phyloP scores from a whole-genome alignment of 176 grass and related monocot species.

The Oryza meridionalis region DNA sequence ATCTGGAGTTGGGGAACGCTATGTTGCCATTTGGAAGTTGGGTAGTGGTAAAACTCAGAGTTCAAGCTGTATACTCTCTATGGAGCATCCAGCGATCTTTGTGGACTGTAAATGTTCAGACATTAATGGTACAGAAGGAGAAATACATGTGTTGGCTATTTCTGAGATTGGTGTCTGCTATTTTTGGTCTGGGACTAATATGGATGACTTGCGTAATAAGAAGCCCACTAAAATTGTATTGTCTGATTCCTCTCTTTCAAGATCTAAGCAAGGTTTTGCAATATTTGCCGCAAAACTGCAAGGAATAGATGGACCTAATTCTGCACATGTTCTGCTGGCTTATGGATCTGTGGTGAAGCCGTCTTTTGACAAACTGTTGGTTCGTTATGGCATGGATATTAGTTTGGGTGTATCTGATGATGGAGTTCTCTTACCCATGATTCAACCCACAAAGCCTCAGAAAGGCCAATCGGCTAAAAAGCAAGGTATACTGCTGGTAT shows the following conservation, averaged over 20 bases:
- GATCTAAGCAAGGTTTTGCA: conserved; percentile 45
- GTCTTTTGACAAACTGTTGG: conserved; percentile 77
- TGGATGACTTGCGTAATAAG: conserved; percentile 64
- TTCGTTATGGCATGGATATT: conserved; percentile 70
- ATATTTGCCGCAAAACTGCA: conserved; percentile 87
- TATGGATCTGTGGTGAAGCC: conserved; percentile 92
- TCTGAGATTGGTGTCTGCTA: conserved; percentile 85
- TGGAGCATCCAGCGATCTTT: conserved; percentile 88
- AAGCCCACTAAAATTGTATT: conserved; percentile 75
- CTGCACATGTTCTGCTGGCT: conserved; percentile 70
- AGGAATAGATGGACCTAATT: conserved; percentile 59
- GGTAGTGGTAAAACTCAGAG: conserved; percentile 59
- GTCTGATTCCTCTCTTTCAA: conserved; percentile 51
- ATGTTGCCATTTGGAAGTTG: conserved; percentile 90
- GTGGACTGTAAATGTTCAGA: conserved; percentile 65
- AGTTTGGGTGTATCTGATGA: conserved; percentile 65
- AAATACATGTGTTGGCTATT: conserved; percentile 70
- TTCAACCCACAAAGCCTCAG: conserved; percentile 40
- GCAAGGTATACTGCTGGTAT: conserved; percentile 55
- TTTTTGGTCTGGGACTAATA: conserved; percentile 78
- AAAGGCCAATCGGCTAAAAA: conserved; percentile 58
- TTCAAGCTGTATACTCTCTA: conserved; percentile 72
- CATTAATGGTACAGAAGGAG: conserved; percentile 36
- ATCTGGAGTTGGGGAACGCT: conserved; percentile 86
- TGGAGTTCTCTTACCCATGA: conserved; percentile 76